Evolutionary conservation across 2,329 filamentous ascomycete species (phyloP).

Genomic region (Scytalidium lignicola): DNA sequence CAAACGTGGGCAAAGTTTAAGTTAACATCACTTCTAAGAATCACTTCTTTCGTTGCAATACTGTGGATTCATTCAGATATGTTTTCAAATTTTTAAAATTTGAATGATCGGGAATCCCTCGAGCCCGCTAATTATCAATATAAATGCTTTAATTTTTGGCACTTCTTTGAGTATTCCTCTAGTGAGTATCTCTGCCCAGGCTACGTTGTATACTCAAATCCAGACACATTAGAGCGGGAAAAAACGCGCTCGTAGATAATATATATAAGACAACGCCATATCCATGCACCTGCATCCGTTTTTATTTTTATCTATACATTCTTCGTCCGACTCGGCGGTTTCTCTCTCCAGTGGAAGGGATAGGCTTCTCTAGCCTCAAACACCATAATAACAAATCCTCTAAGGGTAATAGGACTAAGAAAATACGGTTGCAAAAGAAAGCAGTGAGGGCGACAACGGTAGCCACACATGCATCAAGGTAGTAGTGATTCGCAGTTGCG

Average conservation of each 20-base stretch:
- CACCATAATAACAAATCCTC: slow-evolving; percentile 43
- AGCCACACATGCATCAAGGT: slow-evolving; percentile 44
- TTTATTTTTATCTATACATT: neutral
- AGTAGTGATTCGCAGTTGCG: slow-evolving; percentile 51
- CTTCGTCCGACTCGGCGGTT: neutral
- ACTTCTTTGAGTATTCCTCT: slow-evolving; percentile 3
- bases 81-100: too few relatives aligned
- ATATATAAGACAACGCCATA: neutral
- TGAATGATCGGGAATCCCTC: too few relatives aligned
- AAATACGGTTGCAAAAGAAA: slow-evolving; percentile 42
- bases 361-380: slow-evolving; percentile 43
- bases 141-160: too few relatives aligned
- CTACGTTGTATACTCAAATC: neutral
- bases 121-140: too few relatives aligned
- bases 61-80: too few relatives aligned
- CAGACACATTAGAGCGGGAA: neutral
- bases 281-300: neutral
- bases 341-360: slow-evolving; percentile 40
- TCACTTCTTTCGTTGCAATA: too few relatives aligned
- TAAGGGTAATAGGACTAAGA: slow-evolving; percentile 43
- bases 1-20: too few relatives aligned
- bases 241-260: neutral
- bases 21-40: too few relatives aligned
- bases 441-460: slow-evolving; percentile 40
- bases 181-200: neutral